These are phyloP conservation scores for Paecilomyces sp. DNA, from an alignment of 2,329 filamentous ascomycete genomes.

Conservation along the genomic window DNA sequence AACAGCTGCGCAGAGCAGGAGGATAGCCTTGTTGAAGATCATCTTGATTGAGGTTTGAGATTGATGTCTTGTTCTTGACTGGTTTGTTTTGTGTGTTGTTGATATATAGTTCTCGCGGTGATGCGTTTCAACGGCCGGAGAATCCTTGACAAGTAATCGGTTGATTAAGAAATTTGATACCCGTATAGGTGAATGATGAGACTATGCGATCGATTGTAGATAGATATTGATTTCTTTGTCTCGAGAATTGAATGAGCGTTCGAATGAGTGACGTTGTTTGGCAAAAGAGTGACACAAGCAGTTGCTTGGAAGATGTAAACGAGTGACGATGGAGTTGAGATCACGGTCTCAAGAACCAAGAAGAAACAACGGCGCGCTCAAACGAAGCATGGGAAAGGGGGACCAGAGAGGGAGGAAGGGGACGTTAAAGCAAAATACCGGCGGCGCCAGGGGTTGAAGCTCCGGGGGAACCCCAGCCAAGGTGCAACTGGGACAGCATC, in stretches of 20 bases:
- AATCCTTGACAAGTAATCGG: not conserved
- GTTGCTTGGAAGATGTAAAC: not conserved
- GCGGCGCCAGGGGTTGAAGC: not conserved
- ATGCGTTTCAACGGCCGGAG: not conserved
- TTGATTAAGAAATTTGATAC: not conserved
- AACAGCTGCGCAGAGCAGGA: constrained; percentile 20
- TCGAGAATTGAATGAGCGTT: not conserved
- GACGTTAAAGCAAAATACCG: not conserved
- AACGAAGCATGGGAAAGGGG: not conserved
- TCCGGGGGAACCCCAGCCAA: not conserved
- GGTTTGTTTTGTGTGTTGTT: not conserved
- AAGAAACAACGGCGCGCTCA: not conserved
- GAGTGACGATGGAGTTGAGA: not conserved
- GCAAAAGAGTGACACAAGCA: not conserved
- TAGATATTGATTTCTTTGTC: not conserved
- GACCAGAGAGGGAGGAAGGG: not conserved
- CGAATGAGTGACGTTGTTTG: not conserved
- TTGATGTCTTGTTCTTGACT: not conserved
- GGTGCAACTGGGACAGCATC: not conserved
- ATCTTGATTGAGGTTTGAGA: constrained; percentile 13
- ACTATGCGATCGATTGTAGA: not conserved
- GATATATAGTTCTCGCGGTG: not conserved
- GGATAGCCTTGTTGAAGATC: constrained; percentile 26
- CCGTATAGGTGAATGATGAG: not conserved
- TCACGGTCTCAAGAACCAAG: not conserved